Evolutionary conservation across 164 flowering plant genomes (phyloP).

Genomic region (Kalanchoe fedtschenkoi): DNA sequence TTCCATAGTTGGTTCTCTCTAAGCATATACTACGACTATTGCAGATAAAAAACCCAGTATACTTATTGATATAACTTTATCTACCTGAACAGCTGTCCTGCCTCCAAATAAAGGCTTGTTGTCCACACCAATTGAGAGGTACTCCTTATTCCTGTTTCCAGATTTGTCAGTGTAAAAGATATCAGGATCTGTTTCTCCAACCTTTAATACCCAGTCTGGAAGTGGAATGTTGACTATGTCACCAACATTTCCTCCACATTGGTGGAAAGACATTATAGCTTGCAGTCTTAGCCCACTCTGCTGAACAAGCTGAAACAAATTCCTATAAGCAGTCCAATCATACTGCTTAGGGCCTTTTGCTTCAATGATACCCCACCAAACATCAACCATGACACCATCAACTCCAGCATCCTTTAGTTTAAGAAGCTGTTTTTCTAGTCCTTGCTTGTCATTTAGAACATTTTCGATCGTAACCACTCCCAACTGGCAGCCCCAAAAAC

Average conservation of each 20-base stretch:
- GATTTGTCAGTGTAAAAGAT: constrained; percentile 63
- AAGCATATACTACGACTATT: too few relatives aligned
- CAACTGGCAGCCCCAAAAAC: constrained; percentile 28
- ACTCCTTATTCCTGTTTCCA: constrained; percentile 58
- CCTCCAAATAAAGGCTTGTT: constrained; percentile 53
- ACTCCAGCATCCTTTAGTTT: constrained; percentile 46
- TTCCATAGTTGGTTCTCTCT: too few relatives aligned
- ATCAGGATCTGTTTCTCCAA: constrained; percentile 60
- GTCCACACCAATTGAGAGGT: constrained; percentile 56
- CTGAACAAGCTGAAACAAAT: constrained; percentile 44
- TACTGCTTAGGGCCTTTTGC: constrained; percentile 55
- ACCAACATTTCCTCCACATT: constrained; percentile 82
- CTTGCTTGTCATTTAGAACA: constrained; percentile 26
- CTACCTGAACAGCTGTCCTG: constrained; percentile 62
- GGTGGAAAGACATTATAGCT: constrained; percentile 84
- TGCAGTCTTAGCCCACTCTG: constrained; percentile 53
- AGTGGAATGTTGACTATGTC: constrained; percentile 58
- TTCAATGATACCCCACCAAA: constrained; percentile 90
- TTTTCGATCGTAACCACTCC: constrained; percentile 47
- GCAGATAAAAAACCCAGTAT: too few relatives aligned
- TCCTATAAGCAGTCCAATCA: constrained; percentile 66
- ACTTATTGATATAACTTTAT: too few relatives aligned
- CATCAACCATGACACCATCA: constrained; percentile 90
- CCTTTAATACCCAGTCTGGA: constrained; percentile 60
- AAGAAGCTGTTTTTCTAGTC: constrained; percentile 45